Evolutionary conservation across 2,329 filamentous ascomycete species (phyloP).

Genomic region (Torrubiellomyces zombiae): DNA sequence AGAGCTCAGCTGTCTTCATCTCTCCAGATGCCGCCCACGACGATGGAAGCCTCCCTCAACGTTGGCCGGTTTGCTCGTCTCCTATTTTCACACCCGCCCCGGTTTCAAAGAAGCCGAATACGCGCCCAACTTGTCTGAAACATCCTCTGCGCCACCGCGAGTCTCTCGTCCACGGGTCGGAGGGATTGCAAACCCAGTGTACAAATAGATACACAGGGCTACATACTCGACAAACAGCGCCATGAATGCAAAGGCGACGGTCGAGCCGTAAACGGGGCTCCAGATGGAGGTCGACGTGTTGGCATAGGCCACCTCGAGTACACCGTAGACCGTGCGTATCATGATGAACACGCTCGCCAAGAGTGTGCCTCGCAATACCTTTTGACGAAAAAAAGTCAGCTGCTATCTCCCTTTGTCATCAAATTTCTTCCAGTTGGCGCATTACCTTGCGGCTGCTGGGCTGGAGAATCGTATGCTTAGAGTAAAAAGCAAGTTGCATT

Average conservation of each 20-base stretch:
- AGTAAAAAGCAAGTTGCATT: constrained; percentile 7
- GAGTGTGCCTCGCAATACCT: constrained; percentile 7
- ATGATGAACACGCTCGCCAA: constrained; percentile 8
- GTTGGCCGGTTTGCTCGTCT: too few species aligned
- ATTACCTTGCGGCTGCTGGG: constrained; percentile 7
- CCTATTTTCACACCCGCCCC: too few species aligned
- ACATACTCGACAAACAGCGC: constrained; percentile 6
- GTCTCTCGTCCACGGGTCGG: constrained; percentile 2
- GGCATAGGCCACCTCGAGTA: constrained; percentile 7
- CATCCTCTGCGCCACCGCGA: neutral
- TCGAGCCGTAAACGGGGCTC: constrained; percentile 7
- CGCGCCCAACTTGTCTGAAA: too few species aligned
- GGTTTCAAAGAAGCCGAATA: too few species aligned
- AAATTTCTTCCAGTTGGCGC: too few species aligned
- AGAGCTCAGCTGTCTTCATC: too few species aligned
- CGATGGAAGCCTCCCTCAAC: too few species aligned
- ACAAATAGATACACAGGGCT: constrained; percentile 5
- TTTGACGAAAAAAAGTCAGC: neutral
- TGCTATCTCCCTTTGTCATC: too few species aligned
- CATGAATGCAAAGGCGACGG: constrained; percentile 6
- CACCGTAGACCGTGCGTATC: constrained; percentile 8
- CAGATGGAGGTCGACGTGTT: constrained; percentile 3
- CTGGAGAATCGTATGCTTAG: constrained; percentile 4
- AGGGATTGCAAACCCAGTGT: constrained; percentile 5
- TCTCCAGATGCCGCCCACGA: too few species aligned